phyloP scores from a whole-genome alignment of 2,329 filamentous ascomycete genomes.

The Colletotrichum eremochloae region DNA sequence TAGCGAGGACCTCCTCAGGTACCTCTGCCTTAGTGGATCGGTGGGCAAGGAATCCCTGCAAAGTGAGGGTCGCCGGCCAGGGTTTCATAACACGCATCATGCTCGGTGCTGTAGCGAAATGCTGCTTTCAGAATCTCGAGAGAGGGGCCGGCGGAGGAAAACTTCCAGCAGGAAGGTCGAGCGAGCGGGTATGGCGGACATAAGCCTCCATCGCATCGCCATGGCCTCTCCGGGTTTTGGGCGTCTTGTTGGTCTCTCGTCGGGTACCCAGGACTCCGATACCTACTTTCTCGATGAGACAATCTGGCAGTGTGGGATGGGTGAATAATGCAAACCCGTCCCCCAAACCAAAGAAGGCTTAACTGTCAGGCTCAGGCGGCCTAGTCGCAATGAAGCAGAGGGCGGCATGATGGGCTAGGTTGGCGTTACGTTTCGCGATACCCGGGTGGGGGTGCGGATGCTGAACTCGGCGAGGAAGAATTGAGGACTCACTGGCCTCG shows the following conservation, averaged over 20 bases:
- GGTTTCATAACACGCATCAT: slow-evolving; percentile 23
- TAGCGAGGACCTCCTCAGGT: slow-evolving; percentile 6
- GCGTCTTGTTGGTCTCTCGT: background rate
- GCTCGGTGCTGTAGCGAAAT: slow-evolving; percentile 10
- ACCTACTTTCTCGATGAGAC: background rate
- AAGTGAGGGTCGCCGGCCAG: slow-evolving; percentile 1
- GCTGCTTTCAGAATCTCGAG: slow-evolving; percentile 18
- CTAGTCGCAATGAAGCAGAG: background rate
- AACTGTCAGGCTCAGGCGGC: background rate
- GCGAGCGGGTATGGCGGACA: slow-evolving; percentile 3
- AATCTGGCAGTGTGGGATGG: background rate
- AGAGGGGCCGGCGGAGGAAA: slow-evolving; percentile 37
- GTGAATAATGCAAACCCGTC: background rate
- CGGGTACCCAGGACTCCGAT: background rate
- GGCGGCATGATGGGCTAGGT: background rate
- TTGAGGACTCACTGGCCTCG: too few relatives aligned
- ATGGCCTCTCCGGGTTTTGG: background rate
- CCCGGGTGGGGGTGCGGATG: background rate
- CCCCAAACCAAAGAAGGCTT: background rate
- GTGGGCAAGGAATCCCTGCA: slow-evolving; percentile 28
- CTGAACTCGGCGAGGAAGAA: background rate
- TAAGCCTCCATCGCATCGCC: background rate
- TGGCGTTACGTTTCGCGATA: background rate
- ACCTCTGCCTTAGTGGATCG: background rate
- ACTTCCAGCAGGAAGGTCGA: slow-evolving; percentile 22